Evolutionary conservation across 805 yeast genomes (phyloP).

Genomic region (Starmerella floris): DNA sequence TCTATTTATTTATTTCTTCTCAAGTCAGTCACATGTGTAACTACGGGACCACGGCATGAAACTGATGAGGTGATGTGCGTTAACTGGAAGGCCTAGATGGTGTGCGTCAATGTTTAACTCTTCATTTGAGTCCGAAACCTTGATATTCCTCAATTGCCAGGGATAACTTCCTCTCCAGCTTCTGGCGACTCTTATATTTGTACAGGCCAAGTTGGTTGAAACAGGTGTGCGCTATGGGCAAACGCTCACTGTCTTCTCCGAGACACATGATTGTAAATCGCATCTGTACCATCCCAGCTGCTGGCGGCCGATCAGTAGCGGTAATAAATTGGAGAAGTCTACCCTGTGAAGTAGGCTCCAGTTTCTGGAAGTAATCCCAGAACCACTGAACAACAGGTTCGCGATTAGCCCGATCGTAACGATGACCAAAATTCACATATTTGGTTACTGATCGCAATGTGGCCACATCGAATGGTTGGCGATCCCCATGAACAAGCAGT

Average conservation of each 20-base stretch:
- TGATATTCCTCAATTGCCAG: slow-evolving; percentile 65
- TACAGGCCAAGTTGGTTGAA: slow-evolving; percentile 78
- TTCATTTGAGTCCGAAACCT: slow-evolving; percentile 62
- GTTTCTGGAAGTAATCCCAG: slow-evolving; percentile 59
- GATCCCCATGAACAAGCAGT: slow-evolving; percentile 61
- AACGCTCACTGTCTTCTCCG: slow-evolving; percentile 35
- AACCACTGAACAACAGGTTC: slow-evolving; percentile 55
- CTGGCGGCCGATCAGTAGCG: slow-evolving; percentile 85
- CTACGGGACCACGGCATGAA: too few species aligned
- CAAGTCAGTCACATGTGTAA: too few species aligned
- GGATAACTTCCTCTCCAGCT: slow-evolving; percentile 44
- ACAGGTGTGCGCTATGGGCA: slow-evolving; percentile 89
- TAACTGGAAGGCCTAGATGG: too few species aligned
- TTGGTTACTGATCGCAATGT: slow-evolving; percentile 58
- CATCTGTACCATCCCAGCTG: slow-evolving; percentile 74
- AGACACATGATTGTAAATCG: slow-evolving; percentile 53
- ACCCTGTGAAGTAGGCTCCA: slow-evolving; percentile 40
- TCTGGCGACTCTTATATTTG: slow-evolving; percentile 45
- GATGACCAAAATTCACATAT: slow-evolving; percentile 50
- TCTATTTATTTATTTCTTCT: too few species aligned
- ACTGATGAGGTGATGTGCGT: too few species aligned
- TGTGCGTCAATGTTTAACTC: too few species aligned
- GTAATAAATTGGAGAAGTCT: slow-evolving; percentile 64
- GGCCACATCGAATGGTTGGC: slow-evolving; percentile 53
- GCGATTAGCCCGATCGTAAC: slow-evolving; percentile 23